A percentile compares a stretch with the other conserved stretches of the same genome.
phyloP scores from a whole-genome alignment of 495 filamentous ascomycete genomes.

The Cryomyces antarcticus region DNA sequence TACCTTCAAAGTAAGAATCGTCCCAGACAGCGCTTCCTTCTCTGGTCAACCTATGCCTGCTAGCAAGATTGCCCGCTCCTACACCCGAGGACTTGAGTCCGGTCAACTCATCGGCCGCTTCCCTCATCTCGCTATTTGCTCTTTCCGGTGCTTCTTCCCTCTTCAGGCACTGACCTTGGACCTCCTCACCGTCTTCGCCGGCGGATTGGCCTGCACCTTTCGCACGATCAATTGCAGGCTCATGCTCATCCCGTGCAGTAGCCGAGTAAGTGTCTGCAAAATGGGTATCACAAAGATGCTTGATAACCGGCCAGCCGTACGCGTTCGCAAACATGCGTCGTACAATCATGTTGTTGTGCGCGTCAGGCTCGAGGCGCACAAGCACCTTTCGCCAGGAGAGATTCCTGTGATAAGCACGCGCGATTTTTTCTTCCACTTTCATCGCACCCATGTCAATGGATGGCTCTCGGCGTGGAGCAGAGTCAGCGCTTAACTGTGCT shows the following conservation, averaged over 20 bases:
- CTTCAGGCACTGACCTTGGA: conserved; percentile 32
- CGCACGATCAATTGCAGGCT: conserved; percentile 29
- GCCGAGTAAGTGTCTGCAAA: conserved; percentile 51
- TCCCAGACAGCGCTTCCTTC: conserved; percentile 15
- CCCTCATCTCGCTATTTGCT: conserved; percentile 18
- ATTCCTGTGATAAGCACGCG: conserved; percentile 75
- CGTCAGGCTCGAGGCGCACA: conserved; percentile 86
- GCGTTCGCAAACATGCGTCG: conserved; percentile 91
- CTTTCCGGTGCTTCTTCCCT: conserved; percentile 50
- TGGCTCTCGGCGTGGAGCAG: neutral
- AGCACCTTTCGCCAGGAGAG: conserved; percentile 92
- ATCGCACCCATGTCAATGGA: conserved; percentile 29
- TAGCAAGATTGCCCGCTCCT: conserved; percentile 2
- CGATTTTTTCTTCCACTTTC: conserved; percentile 93
- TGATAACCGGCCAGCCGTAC: conserved; percentile 90
- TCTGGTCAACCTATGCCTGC: neutral
- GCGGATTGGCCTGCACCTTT: conserved; percentile 20
- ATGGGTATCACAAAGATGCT: conserved; percentile 84
- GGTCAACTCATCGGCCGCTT: conserved; percentile 17
- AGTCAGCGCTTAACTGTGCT: neutral
- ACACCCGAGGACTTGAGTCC: neutral
- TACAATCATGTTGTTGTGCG: conserved; percentile 95
- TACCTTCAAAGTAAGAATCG: conserved; percentile 16
- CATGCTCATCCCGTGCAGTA: conserved; percentile 34
- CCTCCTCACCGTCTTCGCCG: conserved; percentile 26